Evolutionary conservation across 305 asterid species (phyloP).

Genomic region (Fraxinus sp.): DNA sequence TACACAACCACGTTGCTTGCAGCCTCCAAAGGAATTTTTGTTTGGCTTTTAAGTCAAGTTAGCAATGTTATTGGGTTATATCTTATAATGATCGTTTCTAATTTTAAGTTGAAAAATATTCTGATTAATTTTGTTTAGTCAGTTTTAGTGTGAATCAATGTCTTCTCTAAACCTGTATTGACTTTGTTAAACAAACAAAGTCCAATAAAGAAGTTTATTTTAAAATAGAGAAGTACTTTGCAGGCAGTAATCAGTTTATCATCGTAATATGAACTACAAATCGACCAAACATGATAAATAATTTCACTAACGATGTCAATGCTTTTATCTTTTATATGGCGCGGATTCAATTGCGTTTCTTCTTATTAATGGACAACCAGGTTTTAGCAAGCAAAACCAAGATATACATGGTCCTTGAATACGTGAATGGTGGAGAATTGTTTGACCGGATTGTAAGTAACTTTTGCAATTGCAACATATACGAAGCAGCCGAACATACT

Average conservation of each 20-base stretch:
- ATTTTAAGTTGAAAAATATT: background rate
- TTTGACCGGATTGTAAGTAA: slow-evolving; percentile 85
- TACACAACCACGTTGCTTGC: background rate
- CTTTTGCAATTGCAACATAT: background rate
- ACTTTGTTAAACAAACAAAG: background rate
- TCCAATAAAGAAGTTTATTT: background rate
- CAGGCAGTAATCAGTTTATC: background rate
- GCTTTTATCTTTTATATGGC: slow-evolving; percentile 1
- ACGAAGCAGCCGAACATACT: background rate
- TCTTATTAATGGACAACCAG: slow-evolving; percentile 40
- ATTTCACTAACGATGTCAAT: background rate
- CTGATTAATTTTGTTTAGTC: background rate
- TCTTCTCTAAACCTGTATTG: background rate
- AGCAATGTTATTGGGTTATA: background rate
- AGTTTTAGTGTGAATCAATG: background rate
- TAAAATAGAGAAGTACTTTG: background rate
- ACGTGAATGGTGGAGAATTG: slow-evolving; percentile 89
- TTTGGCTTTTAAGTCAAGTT: background rate
- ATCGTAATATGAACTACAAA: background rate
- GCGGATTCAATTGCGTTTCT: background rate
- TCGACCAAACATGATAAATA: background rate
- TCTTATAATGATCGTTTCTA: background rate
- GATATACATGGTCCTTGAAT: slow-evolving; percentile 94
- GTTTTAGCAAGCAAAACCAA: slow-evolving; percentile 93
- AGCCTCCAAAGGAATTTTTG: background rate